phyloP scores from a whole-genome alignment of 305 asterid genomes.

The Fraxinus dipetala region DNA sequence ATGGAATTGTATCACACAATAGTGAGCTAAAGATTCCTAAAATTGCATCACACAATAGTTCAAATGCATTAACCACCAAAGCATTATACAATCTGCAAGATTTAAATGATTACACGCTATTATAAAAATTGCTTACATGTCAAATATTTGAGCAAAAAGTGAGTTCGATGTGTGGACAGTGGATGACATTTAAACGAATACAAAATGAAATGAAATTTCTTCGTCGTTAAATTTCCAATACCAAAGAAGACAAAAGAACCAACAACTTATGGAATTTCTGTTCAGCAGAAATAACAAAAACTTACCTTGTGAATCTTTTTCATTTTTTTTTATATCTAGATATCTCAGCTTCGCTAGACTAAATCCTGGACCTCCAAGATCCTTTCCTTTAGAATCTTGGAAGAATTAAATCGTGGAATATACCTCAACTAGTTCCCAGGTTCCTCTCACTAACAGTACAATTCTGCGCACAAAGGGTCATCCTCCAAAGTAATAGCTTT shows the following conservation, averaged over 20 bases:
- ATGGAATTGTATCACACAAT: background rate
- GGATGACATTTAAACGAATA: background rate
- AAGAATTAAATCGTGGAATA: too few species aligned
- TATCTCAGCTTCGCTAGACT: too few species aligned
- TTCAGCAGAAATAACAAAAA: background rate
- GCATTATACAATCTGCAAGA: background rate
- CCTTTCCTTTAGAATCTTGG: too few species aligned
- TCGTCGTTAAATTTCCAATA: background rate
- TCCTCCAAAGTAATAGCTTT: background rate
- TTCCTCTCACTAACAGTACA: too few species aligned
- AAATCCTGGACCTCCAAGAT: too few species aligned
- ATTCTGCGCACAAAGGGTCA: too few species aligned
- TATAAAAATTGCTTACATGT: background rate
- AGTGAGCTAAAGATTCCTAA: background rate
- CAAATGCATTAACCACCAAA: background rate
- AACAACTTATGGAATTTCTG: background rate
- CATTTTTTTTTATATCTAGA: too few species aligned
- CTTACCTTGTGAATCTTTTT: slow-evolving; percentile 25
- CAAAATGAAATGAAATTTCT: background rate
- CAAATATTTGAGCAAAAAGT: background rate
- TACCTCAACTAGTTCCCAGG: too few species aligned
- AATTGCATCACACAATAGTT: background rate
- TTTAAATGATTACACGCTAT: background rate
- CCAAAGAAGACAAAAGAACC: background rate
- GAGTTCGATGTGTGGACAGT: background rate